These are phyloP conservation scores for Schwanniomyces vanrijiae DNA, from an alignment of 805 yeast genomes.

Conservation along the genomic window DNA sequence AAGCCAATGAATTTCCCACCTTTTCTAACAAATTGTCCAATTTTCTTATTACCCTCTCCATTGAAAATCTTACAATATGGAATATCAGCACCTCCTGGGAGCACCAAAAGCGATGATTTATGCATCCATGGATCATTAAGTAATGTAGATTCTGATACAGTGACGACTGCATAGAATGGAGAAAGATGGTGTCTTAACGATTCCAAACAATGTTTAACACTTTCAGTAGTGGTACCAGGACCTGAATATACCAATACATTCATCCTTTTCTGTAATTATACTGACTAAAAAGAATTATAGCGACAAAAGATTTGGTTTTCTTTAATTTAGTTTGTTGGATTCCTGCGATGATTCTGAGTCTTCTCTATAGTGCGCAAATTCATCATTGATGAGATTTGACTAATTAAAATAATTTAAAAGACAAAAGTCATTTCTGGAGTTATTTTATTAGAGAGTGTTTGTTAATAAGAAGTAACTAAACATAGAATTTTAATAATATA, in stretches of 20 bases:
- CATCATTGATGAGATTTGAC: neutral
- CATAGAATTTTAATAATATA: too few species aligned
- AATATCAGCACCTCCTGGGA: conserved; percentile 97
- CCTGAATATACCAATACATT: conserved; percentile 39
- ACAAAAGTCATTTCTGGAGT: too few species aligned
- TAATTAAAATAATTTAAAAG: too few species aligned
- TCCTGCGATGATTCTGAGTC: neutral
- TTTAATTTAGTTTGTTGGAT: neutral
- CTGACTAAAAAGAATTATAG: neutral
- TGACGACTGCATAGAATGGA: conserved; percentile 83
- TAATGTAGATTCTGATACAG: conserved; percentile 62
- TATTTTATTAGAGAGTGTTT: too few species aligned
- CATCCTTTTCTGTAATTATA: conserved; percentile 23
- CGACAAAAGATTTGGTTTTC: neutral
- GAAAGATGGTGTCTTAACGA: conserved; percentile 73
- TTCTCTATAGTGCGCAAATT: neutral
- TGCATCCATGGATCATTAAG: conserved; percentile 84
- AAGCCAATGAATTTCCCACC: conserved; percentile 89
- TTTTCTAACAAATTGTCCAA: conserved; percentile 60
- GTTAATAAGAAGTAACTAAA: too few species aligned
- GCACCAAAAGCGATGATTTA: conserved; percentile 74
- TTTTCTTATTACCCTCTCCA: conserved; percentile 63
- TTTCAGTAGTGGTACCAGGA: conserved; percentile 84
- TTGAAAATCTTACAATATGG: conserved; percentile 76
- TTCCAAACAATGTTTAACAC: conserved; percentile 81